These are phyloP conservation scores for Wallemia mellicola DNA, from an alignment of 1,284 basidiomycete genomes.

Conservation along the genomic window DNA sequence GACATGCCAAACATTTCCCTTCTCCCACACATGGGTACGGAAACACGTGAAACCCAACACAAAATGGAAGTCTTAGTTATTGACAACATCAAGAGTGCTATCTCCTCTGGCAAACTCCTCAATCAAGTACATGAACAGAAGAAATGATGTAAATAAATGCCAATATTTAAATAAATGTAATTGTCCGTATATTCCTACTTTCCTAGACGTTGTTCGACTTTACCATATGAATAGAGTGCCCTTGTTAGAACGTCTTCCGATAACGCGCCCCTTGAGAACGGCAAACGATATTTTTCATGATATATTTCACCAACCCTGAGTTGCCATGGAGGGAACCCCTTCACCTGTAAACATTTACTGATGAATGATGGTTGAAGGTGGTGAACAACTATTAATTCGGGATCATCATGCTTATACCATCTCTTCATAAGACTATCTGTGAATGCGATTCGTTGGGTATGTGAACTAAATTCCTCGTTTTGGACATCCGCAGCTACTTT, in stretches of 20 bases:
- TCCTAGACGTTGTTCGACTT: not conserved
- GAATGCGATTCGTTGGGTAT: not conserved
- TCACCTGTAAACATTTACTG: not conserved
- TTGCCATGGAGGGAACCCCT: not conserved
- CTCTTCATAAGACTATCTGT: not conserved
- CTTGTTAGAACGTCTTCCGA: not conserved
- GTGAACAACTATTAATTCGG: not conserved
- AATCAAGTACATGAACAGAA: conserved; percentile 17
- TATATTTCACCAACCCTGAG: not conserved
- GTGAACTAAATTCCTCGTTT: not conserved
- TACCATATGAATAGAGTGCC: not conserved
- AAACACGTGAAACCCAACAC: conserved; percentile 46
- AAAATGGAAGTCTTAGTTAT: conserved; percentile 26
- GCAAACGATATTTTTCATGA: not conserved
- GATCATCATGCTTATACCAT: not conserved
- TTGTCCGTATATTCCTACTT: not conserved
- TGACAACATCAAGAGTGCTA: conserved; percentile 14
- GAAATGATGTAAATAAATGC: not conserved
- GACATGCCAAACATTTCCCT: conserved; percentile 51
- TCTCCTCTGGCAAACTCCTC: conserved; percentile 14
- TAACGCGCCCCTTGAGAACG: not conserved
- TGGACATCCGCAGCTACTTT: not conserved
- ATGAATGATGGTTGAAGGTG: not conserved
- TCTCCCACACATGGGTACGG: conserved; percentile 70
- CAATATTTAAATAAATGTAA: not conserved